Conservation (phyloP, 768 basidiomycete genomes). For the Astraeus odoratus region DNA sequence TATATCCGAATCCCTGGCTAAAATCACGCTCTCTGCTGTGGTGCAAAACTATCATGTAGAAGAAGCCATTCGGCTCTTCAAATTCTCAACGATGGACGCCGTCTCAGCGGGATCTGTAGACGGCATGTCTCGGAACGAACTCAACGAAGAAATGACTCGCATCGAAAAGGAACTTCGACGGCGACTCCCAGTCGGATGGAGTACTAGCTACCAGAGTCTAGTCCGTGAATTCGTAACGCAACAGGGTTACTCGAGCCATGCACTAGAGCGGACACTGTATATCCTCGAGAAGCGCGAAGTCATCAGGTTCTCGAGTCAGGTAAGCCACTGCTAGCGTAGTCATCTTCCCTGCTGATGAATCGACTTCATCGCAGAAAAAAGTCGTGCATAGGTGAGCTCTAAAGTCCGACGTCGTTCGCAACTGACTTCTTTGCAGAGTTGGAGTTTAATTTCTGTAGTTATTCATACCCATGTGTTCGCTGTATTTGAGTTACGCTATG, state of each 20-base stretch:
- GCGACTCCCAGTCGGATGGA: constrained; percentile 90
- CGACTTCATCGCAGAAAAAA: constrained; percentile 38
- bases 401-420: not conserved
- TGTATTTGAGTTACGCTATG: too few species aligned
- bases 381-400: constrained; percentile 40
- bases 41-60: constrained; percentile 94
- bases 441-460: constrained; percentile 16
- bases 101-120: constrained; percentile 92
- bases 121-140: constrained; percentile 82
- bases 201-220: constrained; percentile 90
- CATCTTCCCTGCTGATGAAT: constrained; percentile 1
- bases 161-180: constrained; percentile 85
- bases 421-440: constrained; percentile 14
- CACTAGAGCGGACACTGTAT: constrained; percentile 85
- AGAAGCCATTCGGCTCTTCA: constrained; percentile 97
- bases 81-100: constrained; percentile 98
- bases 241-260: constrained; percentile 85
- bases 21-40: constrained; percentile 79
- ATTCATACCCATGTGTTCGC: not conserved
- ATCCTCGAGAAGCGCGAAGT: constrained; percentile 94
- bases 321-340: constrained; percentile 5
- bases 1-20: constrained; percentile 95
- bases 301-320: constrained; percentile 81
- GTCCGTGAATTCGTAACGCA: constrained; percentile 90
- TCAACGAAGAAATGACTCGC: constrained; percentile 87